Evolutionary conservation across 345 rosid species (phyloP), one percentile per base, ranked within the genome.

Genomic region (Lumnitzera littorea): DNA sequence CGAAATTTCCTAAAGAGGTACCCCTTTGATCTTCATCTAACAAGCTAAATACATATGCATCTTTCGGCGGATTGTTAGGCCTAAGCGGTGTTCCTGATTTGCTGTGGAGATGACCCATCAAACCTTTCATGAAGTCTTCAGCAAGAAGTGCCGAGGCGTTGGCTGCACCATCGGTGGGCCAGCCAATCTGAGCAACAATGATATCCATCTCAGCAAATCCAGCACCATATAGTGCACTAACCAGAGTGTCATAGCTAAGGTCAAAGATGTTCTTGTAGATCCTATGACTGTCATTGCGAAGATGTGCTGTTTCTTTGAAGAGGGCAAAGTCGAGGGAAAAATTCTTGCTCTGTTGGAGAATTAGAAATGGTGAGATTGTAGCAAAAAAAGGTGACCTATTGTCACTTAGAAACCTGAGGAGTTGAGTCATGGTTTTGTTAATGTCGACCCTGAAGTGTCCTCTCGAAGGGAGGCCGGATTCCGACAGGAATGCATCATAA

Each of bases 121-220:
- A 74, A 50, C 83, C 92, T 69, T 79, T 79, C 78, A 83, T 73
- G 71, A 86, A 91, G 12, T 62, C 65, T 67, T 76, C 79, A 12
- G 98, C 91, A 4, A 72, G 46, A 14, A 73, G 57, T 48, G 89
- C 57, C 46, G 86, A 79, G 48, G 95, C 95, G 73, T 89, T 83
- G 60, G 75, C 74, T 57, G 87, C 80, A 74, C 91, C 98, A 72
- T 91, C 98, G 3, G 95, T 91, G 17, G 98, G 98, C 96, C 98
- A 89, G 49, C 98, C 98, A 68, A 91, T 87, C 77, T 76, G 79
- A 15, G 86, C 76, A 24, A 89, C 79, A 7, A 83, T 80, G 24
- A 91, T 82, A 36, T 80, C 82, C 58, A 80, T 83, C 10, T 78
- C 82, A 13, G 79, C 76, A 70, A 79, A 89, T 53, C 98, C 98